Base-by-base conservation (phyloP, 768 basidiomycete genomes). In the Tulasnella sp. region DNA sequence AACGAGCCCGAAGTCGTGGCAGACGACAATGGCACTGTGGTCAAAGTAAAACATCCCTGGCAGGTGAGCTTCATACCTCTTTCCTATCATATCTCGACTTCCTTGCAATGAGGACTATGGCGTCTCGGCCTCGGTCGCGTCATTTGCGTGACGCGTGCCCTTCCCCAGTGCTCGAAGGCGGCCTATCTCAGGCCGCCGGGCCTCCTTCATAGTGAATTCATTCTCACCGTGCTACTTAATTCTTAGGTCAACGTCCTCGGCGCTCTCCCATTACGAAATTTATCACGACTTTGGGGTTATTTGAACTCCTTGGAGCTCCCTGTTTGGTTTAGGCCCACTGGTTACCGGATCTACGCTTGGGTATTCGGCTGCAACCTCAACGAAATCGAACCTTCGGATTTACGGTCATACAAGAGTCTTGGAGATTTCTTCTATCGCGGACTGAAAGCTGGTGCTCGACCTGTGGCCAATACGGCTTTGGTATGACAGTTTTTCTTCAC, bases 271-370 rank as follows among this genome's bases (percentile, higher is more conserved):
- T 88, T 99, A 7, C 91, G 96, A 57, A 95, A 95, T 79, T 90
- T 98, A 83, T 99, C 97, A n/a, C 92, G 96, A 1, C 84, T 99
- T 6, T 99, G 97, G 96, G 98, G 98, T 7, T 96, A 96, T 84
- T 82, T 99, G 79, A 99, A 98, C 86, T 93, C 93, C 1, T 88
- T 96, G 80, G 92, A 95, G 81, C 89, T 99, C 6, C 98, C 98
- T 40, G 87, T 96, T 79, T 99, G 96, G 96, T 88, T 95, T 85
- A 88, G 98, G n/a, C 96, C 96, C 4, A 90, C 90, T 82, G 94
- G 96, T 48, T 90, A 96, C 86, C 89, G 90, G 78, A 82, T 96
- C 71, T 99, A 98, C 83, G 89, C 95, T 23, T 89, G 86, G 81
- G 87, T 90, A n/a, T 99, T 99, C 82, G 95, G 94, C 35, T 98